phyloP scores from a whole-genome alignment of 371 early-diverging fungal species.

The Cokeromyces recurvatus region DNA sequence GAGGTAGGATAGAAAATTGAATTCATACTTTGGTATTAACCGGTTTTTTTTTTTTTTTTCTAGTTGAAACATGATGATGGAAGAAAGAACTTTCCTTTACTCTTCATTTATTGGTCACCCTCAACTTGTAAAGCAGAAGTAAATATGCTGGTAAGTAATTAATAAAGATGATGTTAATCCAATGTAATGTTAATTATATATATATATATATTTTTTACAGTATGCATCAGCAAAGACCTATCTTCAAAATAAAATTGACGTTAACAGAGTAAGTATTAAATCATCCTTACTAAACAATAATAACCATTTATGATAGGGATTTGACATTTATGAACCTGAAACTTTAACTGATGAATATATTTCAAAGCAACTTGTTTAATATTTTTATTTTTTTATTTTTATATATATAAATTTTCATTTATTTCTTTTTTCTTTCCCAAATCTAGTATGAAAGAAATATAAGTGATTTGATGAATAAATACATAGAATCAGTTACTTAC shows the following conservation, averaged over 20 bases:
- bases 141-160: slow-evolving; percentile 56
- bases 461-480: neutral
- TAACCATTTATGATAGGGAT: slow-evolving; percentile 21
- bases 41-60: too few relatives aligned
- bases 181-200: neutral
- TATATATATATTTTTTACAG: slow-evolving; percentile 11
- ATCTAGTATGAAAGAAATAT: slow-evolving; percentile 4
- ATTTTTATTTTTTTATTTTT: neutral
- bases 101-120: slow-evolving; percentile 67
- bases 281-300: neutral
- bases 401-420: too few relatives aligned
- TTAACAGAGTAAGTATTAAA: slow-evolving; percentile 49
- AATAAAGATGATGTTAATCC: too few relatives aligned
- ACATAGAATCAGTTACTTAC: too few relatives aligned
- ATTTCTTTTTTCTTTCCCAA: slow-evolving; percentile 23
- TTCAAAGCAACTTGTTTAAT: slow-evolving; percentile 10
- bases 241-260: slow-evolving; percentile 50
- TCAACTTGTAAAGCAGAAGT: slow-evolving; percentile 47
- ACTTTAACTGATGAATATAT: slow-evolving; percentile 51
- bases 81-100: slow-evolving; percentile 59
- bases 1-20: too few relatives aligned
- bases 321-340: slow-evolving; percentile 55
- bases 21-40: too few relatives aligned
- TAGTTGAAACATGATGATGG: slow-evolving; percentile 59
- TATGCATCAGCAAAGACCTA: slow-evolving; percentile 66